Evolutionary conservation across 148 eudicot species (phyloP).

Genomic region (Silene latifolia): DNA sequence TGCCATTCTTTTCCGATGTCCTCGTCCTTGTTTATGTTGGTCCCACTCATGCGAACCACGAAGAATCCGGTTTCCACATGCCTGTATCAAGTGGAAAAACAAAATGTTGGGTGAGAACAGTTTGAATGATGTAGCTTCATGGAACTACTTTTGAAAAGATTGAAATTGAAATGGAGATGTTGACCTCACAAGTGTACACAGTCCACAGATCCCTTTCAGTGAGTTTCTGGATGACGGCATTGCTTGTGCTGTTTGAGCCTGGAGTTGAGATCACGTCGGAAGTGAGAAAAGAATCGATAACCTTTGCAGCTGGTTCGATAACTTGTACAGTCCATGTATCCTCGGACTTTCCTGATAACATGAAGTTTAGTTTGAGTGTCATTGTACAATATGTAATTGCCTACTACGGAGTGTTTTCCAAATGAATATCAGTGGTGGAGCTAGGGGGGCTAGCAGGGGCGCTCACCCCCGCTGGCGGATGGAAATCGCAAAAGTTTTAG

Average conservation of each 20-base stretch:
- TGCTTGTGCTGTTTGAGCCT: slow-evolving; percentile 19
- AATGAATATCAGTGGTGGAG: no score
- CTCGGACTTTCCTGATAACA: slow-evolving; percentile 48
- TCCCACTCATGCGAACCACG: slow-evolving; percentile 88
- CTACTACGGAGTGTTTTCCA: neutral
- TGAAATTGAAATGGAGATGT: neutral
- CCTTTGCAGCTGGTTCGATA: slow-evolving; percentile 53
- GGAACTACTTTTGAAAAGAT: neutral
- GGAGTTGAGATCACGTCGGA: neutral
- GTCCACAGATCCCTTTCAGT: slow-evolving; percentile 9
- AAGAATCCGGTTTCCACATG: slow-evolving; percentile 74
- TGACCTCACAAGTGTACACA: neutral
- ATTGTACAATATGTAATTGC: no score
- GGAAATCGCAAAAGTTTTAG: no score
- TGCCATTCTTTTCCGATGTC: slow-evolving; percentile 64
- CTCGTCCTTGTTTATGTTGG: slow-evolving; percentile 78
- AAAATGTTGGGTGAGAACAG: neutral
- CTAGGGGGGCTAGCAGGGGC: no score
- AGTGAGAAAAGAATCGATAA: slow-evolving; percentile 40
- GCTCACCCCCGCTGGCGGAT: no score
- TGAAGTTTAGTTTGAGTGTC: neutral
- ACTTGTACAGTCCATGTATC: slow-evolving; percentile 60
- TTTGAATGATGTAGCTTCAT: neutral
- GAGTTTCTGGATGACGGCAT: slow-evolving; percentile 29
- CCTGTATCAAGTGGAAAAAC: slow-evolving; percentile 30